Evolutionary conservation across 2,329 filamentous ascomycete species (phyloP), one percentile per base, ranked within the genome.

Genomic region (Fusarium hainanense): DNA sequence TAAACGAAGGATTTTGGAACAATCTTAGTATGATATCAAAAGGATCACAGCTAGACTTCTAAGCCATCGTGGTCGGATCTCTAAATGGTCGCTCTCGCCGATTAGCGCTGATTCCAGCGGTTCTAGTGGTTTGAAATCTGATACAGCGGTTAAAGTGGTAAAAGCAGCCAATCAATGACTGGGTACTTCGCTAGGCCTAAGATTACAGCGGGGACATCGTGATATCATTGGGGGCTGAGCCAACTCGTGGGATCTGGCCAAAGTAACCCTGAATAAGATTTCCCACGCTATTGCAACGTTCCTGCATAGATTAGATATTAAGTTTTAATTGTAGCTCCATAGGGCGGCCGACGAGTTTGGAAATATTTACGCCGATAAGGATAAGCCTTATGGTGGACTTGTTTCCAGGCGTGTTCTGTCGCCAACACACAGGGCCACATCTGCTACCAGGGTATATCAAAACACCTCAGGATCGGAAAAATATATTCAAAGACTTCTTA

Each of bases 21-120:
- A 37, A 37, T n/a, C 0, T 37, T n/a, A 0, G 0, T 37, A 37
- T 37, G 1, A 37, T 37, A 37, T 37, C 34, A n/a, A 1, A 0
- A 0, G 34, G 10, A 7, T 37, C 34, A 2, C 1, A 0, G 34
- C 18, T 37, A 1, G 34, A 4, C 4, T 10, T 37, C 34, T 12
- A 4, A n/a, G 18, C 34, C 34, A 7, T 37, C 18, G 10, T 1
- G 34, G 9, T n/a, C 2, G 18, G 34, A n/a, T 4, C 34, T 37
- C 34, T n/a, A 37, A n/a, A 37, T 37, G 34, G 1, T 37, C 18
- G 10, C 18, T 37, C 18, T 10, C 18, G 16, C 6, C 12, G 18
- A 6, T 37, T 37, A 37, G 34, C 34, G 18, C 34, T 37, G 7
- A 1, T 37, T n/a, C 34, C 34, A 37, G 18, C 34, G 18, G 0